Evolutionary conservation across 768 basidiomycete species (phyloP).

Genomic region (Xerocomellus chrysenteron): DNA sequence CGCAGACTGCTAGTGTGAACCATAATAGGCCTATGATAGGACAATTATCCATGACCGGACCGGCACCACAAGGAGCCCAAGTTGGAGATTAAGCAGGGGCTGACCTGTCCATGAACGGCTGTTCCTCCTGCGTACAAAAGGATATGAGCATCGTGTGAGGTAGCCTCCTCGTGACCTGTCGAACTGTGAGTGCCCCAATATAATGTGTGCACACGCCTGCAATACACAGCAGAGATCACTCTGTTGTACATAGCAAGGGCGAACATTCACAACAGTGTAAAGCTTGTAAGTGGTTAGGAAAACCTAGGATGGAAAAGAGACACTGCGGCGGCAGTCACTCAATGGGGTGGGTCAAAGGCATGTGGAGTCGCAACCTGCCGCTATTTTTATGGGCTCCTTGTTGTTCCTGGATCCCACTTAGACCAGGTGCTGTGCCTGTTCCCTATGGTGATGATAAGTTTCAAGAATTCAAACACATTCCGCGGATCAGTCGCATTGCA

Average conservation of each 20-base stretch:
- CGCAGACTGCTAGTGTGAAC: neutral
- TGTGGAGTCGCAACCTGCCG: neutral
- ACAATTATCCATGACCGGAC: too few species aligned
- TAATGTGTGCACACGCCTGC: slow-evolving; percentile 26
- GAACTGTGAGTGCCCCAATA: neutral
- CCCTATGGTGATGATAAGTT: too few species aligned
- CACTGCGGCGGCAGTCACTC: too few species aligned
- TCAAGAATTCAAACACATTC: too few species aligned
- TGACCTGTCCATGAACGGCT: too few species aligned
- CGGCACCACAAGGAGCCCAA: too few species aligned
- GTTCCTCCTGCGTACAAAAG: neutral
- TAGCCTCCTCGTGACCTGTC: neutral
- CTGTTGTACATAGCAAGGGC: slow-evolving; percentile 27
- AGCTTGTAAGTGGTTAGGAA: slow-evolving; percentile 5
- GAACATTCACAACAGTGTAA: slow-evolving; percentile 17
- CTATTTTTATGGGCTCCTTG: neutral
- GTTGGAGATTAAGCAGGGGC: too few species aligned
- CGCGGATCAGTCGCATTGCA: too few species aligned
- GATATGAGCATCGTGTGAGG: too few species aligned
- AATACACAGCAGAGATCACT: slow-evolving; percentile 25
- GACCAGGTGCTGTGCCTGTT: too few species aligned
- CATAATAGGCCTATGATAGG: too few species aligned
- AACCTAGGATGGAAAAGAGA: neutral
- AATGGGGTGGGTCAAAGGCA: neutral
- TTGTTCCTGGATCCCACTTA: neutral